Base-by-base conservation (phyloP, 805 yeast genomes). In the Pichia occidentalis region DNA sequence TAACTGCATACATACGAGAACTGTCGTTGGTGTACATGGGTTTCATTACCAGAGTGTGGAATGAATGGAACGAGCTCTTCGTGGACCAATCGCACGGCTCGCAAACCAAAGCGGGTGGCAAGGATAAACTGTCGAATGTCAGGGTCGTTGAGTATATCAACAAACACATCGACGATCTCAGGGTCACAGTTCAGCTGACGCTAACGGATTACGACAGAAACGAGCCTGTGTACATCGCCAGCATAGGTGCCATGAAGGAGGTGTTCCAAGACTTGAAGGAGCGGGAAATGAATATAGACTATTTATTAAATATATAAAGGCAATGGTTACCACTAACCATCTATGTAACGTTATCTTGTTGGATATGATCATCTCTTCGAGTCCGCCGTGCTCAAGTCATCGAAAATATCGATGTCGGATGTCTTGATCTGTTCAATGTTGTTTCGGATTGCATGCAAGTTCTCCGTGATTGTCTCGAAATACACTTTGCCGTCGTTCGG, bases 271-370 rank as follows among this genome's bases (percentile, higher is more conserved):
- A 71, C n/a, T 60, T 86, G 48, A 77, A 76, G 49, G 57, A 63
- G 1, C 75, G 72, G 16, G 92, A 95, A 0, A 60, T 87, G 31
- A 85, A 85, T 50, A 78, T 85, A 45, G 90, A 77, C 36, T 84
- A 76, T 56, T 61, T 82, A 50, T 67, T 84, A 20, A 46, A 49
- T 18, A 29, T 48, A 19, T 44, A 33, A 29, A 11, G n/a, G 7
- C 19, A 25, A 26, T 35, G 38, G 22, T 23, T 35, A 35, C 38
- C 38, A 16, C 38, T 35, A 35, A 29, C 28, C 38, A 28, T 22
- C 13, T 12, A 16, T 4, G 21, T 7, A 12, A n/a, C 16, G 23
- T 7, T 22, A n/a, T n/a, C n/a, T n/a, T n/a, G n/a, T n/a, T n/a
- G n/a, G n/a, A n/a, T n/a, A n/a, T n/a, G n/a, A n/a, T n/a, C n/a